These are phyloP conservation scores for Colletotrichum sp. DNA, from an alignment of 2,329 filamentous ascomycete species.

Conservation along the genomic window DNA sequence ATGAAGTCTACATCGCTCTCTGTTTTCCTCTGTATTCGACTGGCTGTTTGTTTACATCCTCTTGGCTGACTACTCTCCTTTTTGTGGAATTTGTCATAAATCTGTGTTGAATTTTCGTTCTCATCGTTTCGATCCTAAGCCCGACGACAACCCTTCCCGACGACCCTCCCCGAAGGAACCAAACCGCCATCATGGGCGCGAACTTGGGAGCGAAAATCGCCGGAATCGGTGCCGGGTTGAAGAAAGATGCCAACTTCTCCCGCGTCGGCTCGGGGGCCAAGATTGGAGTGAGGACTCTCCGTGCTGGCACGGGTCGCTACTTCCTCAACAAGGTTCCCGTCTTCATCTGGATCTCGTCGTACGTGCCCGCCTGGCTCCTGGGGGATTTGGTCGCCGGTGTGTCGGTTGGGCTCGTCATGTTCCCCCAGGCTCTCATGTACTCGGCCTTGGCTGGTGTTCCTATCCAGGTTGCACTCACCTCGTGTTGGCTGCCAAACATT, in stretches of 20 bases:
- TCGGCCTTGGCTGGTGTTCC: neutral
- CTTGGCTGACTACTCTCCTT: neutral
- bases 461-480: neutral
- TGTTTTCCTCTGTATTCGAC: neutral
- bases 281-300: neutral
- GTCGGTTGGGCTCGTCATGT: neutral
- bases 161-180: neutral
- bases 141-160: neutral
- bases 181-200: neutral
- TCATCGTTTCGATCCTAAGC: neutral
- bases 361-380: neutral
- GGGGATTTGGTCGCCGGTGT: neutral
- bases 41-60: neutral
- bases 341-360: neutral
- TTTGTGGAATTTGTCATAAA: neutral
- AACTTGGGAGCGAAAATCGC: neutral
- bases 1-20: neutral
- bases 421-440: neutral
- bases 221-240: neutral
- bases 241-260: neutral
- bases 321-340: neutral
- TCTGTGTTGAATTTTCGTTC: neutral
- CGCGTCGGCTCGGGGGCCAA: neutral
- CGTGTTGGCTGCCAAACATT: neutral
- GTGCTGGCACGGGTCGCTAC: neutral